Evolutionary conservation across 2,329 filamentous ascomycete genomes (phyloP).

Genomic region (Trichoderma sp.): DNA sequence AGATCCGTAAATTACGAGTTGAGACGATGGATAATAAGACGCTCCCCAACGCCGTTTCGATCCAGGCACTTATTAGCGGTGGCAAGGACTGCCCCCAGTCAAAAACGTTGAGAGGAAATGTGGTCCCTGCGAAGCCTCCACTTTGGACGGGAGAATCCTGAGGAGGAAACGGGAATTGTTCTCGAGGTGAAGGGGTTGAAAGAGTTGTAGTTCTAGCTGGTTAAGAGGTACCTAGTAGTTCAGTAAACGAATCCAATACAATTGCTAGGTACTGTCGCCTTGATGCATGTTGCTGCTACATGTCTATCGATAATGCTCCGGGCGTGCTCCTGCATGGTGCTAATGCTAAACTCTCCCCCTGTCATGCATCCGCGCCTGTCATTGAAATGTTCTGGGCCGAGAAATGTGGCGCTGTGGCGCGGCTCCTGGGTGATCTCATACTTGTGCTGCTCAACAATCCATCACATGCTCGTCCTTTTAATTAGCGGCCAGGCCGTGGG

Average conservation of each 20-base stretch:
- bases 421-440: constrained; percentile 12
- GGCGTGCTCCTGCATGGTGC: background rate
- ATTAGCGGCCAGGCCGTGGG: constrained; percentile 17
- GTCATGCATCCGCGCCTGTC: background rate
- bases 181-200: background rate
- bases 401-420: constrained; percentile 19
- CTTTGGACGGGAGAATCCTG: background rate
- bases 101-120: constrained; percentile 14
- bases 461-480: constrained; percentile 20
- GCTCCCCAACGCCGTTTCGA: constrained; percentile 1
- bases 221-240: background rate
- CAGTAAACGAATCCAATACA: background rate
- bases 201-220: background rate
- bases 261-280: background rate
- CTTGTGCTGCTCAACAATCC: constrained; percentile 14
- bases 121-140: constrained; percentile 9
- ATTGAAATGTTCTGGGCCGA: background rate
- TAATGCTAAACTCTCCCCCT: background rate
- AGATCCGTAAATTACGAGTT: background rate
- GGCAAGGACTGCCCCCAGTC: background rate
- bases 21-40: background rate
- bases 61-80: background rate
- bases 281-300: background rate
- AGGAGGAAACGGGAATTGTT: background rate
- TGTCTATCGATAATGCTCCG: constrained; percentile 11